A percentile compares a stretch with the other conserved stretches of the same genome.
Evolutionary conservation across 1,284 basidiomycete genomes (phyloP).

Genomic region (Vanrija humicola): DNA sequence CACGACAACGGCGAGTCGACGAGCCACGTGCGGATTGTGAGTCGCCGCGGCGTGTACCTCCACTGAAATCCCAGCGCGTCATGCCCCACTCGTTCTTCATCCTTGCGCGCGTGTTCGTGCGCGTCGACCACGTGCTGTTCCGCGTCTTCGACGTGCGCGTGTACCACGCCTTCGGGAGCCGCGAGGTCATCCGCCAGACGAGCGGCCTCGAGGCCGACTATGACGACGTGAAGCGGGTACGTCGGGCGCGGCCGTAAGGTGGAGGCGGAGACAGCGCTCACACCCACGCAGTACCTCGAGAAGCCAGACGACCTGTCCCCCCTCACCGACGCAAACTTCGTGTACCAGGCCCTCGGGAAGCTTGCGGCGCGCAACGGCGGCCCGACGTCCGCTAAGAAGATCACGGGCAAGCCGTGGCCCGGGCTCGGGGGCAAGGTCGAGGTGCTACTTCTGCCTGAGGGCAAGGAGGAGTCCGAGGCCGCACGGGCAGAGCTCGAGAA

Average conservation of each 20-base stretch:
- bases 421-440: constrained; percentile 56
- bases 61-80: constrained; percentile 88
- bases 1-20: constrained; percentile 88
- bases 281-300: constrained; percentile 61
- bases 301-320: constrained; percentile 79
- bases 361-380: constrained; percentile 53
- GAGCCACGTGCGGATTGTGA: constrained; percentile 75
- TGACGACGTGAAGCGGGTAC: constrained; percentile 70
- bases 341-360: constrained; percentile 68
- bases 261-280: neutral
- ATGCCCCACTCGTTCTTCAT: constrained; percentile 97
- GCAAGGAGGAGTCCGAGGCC: neutral
- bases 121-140: constrained; percentile 94
- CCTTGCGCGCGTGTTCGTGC: constrained; percentile 83
- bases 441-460: constrained; percentile 25
- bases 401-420: constrained; percentile 68
- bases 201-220: constrained; percentile 89
- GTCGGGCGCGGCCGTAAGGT: too few species aligned
- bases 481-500: neutral
- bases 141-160: constrained; percentile 83
- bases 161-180: constrained; percentile 70
- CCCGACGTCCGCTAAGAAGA: constrained; percentile 53
- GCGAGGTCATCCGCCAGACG: constrained; percentile 68
- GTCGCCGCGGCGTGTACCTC: constrained; percentile 51
- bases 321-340: constrained; percentile 82